Evolutionary conservation across 352 stramenopile species (phyloP), one percentile per base, ranked within the genome.

Genomic region (Phytophthora cryptogea): DNA sequence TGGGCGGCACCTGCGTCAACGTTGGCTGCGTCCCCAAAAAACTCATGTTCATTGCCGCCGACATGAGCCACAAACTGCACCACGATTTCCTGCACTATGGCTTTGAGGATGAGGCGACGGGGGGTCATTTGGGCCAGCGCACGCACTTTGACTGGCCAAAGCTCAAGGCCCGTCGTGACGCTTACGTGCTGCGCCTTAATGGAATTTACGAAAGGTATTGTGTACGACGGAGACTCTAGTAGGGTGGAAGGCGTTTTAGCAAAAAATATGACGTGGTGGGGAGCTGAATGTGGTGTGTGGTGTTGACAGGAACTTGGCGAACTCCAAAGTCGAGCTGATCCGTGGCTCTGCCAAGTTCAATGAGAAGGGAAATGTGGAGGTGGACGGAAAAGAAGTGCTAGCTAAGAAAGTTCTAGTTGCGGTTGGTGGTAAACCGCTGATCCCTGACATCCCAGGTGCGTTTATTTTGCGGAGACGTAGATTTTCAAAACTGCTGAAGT

Each of bases 1-100:
- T 93, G 47, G 97, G 95, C 46, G 97, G 97, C 51, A 99, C 97
- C n/a, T 99, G 97, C 62, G 97, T 99, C 46, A 99, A 99, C 71
- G 95, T 99, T 0, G 97, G 97, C 52, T 99, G 97, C 78, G 96
- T 99, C 40, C 97, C 97, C n/a, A 99, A 99, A 77, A 99, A 99
- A 71, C 89, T 99, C 51, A 99, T 99, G 96, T 91, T 80, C 57
- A 60, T 86, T n/a, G 83, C 81, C 8, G 83, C 83, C 9, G 83
- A 80, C 41, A 81, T 92, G 67, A 63, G 55, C 8, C 79, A 92
- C 50, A 68, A 68, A 28, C 51, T 89, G 17, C 68, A 74, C 35
- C 80, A 79, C 43, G 78, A 93, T 17, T 66, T 74, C 2, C 35
- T 70, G 8, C 63, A 86, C 54, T 90, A 89, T 35, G 80, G 82